Percentiles rank a stretch among this genome's conserved stretches.
phyloP scores from a whole-genome alignment of 306 rosid genomes.

The Lagenaria siceraria region DNA sequence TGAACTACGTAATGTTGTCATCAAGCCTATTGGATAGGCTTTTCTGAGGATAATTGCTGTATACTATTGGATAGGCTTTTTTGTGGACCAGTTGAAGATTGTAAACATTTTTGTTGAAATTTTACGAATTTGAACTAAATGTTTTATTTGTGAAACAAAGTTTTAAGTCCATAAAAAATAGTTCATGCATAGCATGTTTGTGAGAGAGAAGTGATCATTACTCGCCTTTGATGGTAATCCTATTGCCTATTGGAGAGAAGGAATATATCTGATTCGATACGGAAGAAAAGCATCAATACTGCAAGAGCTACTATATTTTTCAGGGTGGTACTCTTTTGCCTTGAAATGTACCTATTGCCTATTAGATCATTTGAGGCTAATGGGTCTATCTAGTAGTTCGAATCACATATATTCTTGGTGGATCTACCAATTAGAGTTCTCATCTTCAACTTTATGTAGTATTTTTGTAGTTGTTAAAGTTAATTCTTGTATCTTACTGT shows the following conservation, averaged over 20 bases:
- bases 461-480: not conserved
- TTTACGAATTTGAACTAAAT: not conserved
- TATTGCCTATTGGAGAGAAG: not conserved
- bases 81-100: not conserved
- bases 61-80: not conserved
- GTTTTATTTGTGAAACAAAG: not conserved
- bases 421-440: not conserved
- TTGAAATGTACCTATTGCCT: not conserved
- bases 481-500: not conserved
- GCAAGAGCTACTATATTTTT: not conserved
- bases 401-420: not conserved
- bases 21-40: not conserved
- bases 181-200: not conserved
- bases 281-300: not conserved
- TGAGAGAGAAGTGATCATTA: not conserved
- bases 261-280: not conserved
- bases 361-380: not conserved
- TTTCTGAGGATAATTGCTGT: not conserved
- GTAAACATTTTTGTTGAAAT: not conserved
- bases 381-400: not conserved
- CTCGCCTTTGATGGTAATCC: not conserved
- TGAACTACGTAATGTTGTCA: not conserved
- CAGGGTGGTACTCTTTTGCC: not conserved
- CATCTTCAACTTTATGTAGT: not conserved
- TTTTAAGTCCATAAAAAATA: not conserved